These are phyloP conservation scores for Claviceps purpurea DNA, from an alignment of 2,329 filamentous ascomycete genomes.

Conservation along the genomic window DNA sequence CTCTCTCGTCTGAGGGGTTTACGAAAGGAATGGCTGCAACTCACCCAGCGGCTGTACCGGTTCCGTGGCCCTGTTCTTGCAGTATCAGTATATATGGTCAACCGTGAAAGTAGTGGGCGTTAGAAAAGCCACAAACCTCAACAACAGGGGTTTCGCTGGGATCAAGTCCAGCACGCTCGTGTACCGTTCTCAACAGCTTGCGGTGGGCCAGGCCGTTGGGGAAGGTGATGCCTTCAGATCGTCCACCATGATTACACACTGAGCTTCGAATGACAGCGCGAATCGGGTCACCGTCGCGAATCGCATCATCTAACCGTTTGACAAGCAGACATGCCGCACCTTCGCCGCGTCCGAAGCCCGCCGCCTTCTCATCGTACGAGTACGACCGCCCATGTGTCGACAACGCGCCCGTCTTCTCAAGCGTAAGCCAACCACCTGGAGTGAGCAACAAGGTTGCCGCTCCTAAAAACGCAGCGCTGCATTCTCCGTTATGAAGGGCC, in stretches of 20 bases:
- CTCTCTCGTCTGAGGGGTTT: too few relatives aligned
- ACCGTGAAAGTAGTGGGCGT: neutral
- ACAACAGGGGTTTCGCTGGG: conserved; percentile 6
- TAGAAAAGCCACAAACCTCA: conserved; percentile 1
- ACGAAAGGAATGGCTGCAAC: neutral
- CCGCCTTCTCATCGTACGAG: conserved; percentile 22
- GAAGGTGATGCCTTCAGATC: conserved; percentile 6
- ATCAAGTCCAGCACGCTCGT: conserved; percentile 18
- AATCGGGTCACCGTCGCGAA: conserved; percentile 27
- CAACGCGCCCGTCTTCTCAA: conserved; percentile 12
- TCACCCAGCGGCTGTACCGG: conserved; percentile 18
- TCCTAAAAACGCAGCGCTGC: conserved; percentile 5
- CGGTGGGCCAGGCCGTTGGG: conserved; percentile 11
- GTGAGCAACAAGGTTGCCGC: conserved; percentile 9
- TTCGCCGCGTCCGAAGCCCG: conserved; percentile 34
- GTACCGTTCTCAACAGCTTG: conserved; percentile 20
- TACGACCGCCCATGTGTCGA: conserved; percentile 15
- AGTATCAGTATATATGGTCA: neutral
- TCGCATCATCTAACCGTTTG: conserved; percentile 28
- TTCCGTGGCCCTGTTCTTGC: conserved; percentile 9
- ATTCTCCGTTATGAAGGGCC: conserved; percentile 5
- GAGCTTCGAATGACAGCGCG: conserved; percentile 9
- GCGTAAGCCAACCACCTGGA: conserved; percentile 7
- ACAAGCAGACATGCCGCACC: conserved; percentile 28
- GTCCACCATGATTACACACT: conserved; percentile 5